phyloP scores from a whole-genome alignment of 495 filamentous ascomycete species.

The Aspergillus coremiiformis region DNA sequence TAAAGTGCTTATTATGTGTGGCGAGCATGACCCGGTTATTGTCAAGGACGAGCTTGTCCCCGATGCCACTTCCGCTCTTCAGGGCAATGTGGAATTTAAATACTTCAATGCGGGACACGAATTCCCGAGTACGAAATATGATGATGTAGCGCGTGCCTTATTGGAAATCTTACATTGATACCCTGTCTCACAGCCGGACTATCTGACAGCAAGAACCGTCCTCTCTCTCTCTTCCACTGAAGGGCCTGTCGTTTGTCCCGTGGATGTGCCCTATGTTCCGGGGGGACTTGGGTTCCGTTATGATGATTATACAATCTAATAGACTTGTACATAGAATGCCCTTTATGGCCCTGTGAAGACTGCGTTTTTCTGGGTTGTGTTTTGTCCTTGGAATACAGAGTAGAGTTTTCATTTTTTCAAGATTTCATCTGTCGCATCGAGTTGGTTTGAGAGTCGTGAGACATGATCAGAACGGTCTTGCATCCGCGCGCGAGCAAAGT shows the following conservation, averaged over 20 bases:
- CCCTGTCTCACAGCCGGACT: background rate
- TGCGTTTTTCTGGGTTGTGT: constrained; percentile 4
- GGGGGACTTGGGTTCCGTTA: background rate
- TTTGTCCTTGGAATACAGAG: background rate
- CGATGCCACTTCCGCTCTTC: constrained; percentile 44
- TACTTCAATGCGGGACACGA: constrained; percentile 51
- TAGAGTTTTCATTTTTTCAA: constrained; percentile 17
- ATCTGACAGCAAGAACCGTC: background rate
- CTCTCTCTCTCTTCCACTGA: background rate
- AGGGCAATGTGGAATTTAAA: constrained; percentile 41
- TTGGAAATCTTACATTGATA: constrained; percentile 29
- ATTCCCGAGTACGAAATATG: constrained; percentile 47
- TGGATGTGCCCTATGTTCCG: background rate
- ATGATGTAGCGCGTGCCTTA: constrained; percentile 44
- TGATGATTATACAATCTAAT: constrained; percentile 6
- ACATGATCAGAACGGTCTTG: constrained; percentile 29
- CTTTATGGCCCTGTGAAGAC: background rate
- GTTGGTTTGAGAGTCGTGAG: constrained; percentile 27
- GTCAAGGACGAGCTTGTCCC: constrained; percentile 48
- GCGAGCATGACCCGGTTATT: constrained; percentile 47
- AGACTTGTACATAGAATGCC: constrained; percentile 25
- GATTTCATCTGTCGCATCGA: constrained; percentile 30
- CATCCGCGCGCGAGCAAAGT: constrained; percentile 32
- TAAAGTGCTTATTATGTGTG: constrained; percentile 50
- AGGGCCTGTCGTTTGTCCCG: constrained; percentile 1